Evolutionary conservation across 2,329 filamentous ascomycete species (phyloP).

Genomic region (Aspergillus intermedius): DNA sequence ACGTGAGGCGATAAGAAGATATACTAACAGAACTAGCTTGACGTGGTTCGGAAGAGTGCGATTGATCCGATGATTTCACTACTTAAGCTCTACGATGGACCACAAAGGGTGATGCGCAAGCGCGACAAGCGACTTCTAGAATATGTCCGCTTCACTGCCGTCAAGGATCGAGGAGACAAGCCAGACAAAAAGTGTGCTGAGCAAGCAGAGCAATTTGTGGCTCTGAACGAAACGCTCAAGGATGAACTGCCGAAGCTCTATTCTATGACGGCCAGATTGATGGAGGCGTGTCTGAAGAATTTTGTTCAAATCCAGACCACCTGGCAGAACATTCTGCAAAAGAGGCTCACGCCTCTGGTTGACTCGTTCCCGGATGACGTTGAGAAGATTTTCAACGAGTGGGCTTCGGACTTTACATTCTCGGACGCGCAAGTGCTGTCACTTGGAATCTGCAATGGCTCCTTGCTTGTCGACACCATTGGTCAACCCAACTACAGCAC

Average conservation of each 20-base stretch:
- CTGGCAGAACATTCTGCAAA: constrained; percentile 79
- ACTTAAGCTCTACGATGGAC: constrained; percentile 73
- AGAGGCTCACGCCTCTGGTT: constrained; percentile 71
- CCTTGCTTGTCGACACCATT: constrained; percentile 52
- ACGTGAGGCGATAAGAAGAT: neutral
- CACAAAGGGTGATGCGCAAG: constrained; percentile 86
- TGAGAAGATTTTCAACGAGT: constrained; percentile 67
- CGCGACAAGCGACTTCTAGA: constrained; percentile 87
- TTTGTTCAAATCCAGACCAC: constrained; percentile 76
- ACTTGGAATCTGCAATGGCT: constrained; percentile 72
- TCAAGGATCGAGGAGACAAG: constrained; percentile 75
- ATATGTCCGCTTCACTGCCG: constrained; percentile 72
- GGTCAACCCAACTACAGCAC: constrained; percentile 57
- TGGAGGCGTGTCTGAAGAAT: constrained; percentile 73
- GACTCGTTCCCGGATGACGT: constrained; percentile 62
- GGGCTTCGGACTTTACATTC: constrained; percentile 70
- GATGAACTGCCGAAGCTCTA: constrained; percentile 85
- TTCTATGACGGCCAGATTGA: constrained; percentile 69
- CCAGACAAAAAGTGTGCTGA: constrained; percentile 79
- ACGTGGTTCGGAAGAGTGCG: constrained; percentile 69
- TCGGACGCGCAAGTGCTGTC: constrained; percentile 65
- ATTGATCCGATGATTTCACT: constrained; percentile 76
- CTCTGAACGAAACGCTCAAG: constrained; percentile 87
- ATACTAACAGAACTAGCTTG: constrained; percentile 35
- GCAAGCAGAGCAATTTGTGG: constrained; percentile 80